Evolutionary conservation across 495 filamentous ascomycete species (phyloP).

Genomic region (Friedmanniomyces simplex): DNA sequence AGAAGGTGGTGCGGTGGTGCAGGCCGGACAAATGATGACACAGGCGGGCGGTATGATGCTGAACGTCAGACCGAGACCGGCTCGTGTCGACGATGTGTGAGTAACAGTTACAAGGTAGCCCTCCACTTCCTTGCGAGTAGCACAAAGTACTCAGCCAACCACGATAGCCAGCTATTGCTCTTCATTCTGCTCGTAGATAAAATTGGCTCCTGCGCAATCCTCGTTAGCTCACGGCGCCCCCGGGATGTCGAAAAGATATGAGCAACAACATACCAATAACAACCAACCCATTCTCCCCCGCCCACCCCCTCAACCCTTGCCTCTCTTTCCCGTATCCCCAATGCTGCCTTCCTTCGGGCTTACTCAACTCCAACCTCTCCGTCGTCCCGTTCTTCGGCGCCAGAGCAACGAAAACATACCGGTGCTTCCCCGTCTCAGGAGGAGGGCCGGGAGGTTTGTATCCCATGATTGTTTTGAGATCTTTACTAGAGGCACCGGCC

Average conservation of each 20-base stretch:
- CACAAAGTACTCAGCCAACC: no score
- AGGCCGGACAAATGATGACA: no score
- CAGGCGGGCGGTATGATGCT: no score
- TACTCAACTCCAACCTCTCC: constrained; percentile 36
- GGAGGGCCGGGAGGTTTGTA: constrained; percentile 56
- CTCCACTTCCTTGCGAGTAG: background rate
- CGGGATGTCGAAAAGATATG: no score
- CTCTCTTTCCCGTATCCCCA: constrained; percentile 51
- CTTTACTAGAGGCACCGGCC: no score
- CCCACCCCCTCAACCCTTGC: constrained; percentile 53
- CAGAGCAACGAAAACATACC: constrained; percentile 57
- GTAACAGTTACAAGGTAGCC: background rate
- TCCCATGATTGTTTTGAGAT: constrained; percentile 39
- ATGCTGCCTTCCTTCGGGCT: constrained; percentile 46
- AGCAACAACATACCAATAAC: constrained; percentile 51
- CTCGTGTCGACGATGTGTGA: no score
- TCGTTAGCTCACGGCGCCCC: no score
- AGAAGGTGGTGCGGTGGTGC: no score
- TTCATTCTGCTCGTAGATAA: constrained; percentile 52
- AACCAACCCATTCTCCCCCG: constrained; percentile 46
- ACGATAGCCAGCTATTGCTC: no score
- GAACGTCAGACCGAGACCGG: no score
- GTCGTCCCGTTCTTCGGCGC: constrained; percentile 33
- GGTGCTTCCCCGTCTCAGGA: constrained; percentile 53
- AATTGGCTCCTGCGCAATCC: constrained; percentile 47